phyloP scores from a whole-genome alignment of 176 grass and related monocot genomes.

The Triticum urartu region DNA sequence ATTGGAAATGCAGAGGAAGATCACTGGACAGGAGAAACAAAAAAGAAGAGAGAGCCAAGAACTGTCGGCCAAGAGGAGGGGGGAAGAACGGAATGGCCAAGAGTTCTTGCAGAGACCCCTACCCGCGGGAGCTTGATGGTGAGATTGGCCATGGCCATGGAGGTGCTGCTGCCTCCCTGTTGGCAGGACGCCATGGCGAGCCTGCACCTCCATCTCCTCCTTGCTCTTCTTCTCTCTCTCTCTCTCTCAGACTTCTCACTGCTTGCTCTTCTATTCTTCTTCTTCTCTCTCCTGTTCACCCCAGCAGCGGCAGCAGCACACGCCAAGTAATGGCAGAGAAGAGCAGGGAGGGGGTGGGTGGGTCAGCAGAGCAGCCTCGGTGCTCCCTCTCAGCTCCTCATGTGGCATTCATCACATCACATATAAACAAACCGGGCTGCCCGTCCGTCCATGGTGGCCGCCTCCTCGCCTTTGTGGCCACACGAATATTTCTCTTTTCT shows the following conservation, averaged over 20 bases:
- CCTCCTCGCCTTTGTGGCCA: neutral
- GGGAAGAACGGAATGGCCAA: neutral
- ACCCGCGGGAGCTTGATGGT: neutral
- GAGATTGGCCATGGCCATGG: conserved; percentile 1
- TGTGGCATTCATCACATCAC: neutral
- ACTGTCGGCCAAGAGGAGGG: no score
- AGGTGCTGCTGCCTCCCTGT: neutral
- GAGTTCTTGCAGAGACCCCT: neutral
- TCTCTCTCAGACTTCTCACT: neutral
- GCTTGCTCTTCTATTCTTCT: neutral
- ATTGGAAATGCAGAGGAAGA: no score
- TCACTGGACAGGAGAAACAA: neutral
- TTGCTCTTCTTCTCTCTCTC: neutral
- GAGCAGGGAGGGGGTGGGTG: neutral
- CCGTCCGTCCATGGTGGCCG: neutral
- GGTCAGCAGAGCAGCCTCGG: neutral
- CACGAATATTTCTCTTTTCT: neutral
- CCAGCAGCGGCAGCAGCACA: neutral
- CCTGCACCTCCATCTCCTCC: conserved; percentile 31
- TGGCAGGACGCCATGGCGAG: neutral
- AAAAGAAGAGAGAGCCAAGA: no score
- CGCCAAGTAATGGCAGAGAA: neutral
- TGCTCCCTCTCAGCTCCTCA: no score
- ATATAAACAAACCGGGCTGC: no score
- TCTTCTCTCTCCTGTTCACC: neutral